Evolutionary conservation across 2,329 filamentous ascomycete genomes (phyloP), one percentile per base, ranked within the genome.

Genomic region (Aotearoamyces nothofagi): DNA sequence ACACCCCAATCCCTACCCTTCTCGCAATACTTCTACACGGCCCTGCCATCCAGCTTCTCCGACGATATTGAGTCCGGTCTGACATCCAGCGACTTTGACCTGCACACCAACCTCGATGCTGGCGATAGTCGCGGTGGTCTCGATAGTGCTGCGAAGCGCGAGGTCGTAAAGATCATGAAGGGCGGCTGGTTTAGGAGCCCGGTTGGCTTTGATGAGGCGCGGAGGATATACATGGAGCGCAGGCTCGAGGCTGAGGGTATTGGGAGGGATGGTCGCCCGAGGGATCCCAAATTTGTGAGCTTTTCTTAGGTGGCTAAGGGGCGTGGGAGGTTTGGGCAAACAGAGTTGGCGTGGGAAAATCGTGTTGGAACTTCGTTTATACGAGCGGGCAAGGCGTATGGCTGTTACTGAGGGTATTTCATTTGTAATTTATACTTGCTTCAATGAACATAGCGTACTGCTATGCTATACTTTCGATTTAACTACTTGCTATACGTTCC

Each of bases 241-340:
- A 64, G 75, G 33, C 93, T 98, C 57, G 73, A 72, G 50, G 83
- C 75, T 50, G 82, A 92, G 45, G 80, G 81, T 29, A 94, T 98
- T 50, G 83, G 76, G 1, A 66, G 79, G 4, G 90, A 98, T 54
- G 90, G 90, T 4, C 59, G 76, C 43, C 90, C 90, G 37, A 68
- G 74, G 49, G 87, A 96, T 59, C 84, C 86, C 37, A 94, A 94
- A 60, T 92, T 93, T 50, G 84, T 96, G 34, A 92, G 81, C 50
- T 96, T 96, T 55, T 81, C 76, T 34, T 79, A 49, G 19, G n/a
- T 20, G 19, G n/a, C n/a, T n/a, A n/a, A n/a, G n/a, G n/a, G n/a
- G n/a, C n/a, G n/a, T n/a, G n/a, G n/a, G n/a, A n/a, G n/a, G n/a
- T n/a, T n/a, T n/a, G n/a, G n/a, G n/a, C n/a, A n/a, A n/a, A n/a